phyloP scores from a whole-genome alignment of 176 grass and related monocot species.

The Zoysia japonica region DNA sequence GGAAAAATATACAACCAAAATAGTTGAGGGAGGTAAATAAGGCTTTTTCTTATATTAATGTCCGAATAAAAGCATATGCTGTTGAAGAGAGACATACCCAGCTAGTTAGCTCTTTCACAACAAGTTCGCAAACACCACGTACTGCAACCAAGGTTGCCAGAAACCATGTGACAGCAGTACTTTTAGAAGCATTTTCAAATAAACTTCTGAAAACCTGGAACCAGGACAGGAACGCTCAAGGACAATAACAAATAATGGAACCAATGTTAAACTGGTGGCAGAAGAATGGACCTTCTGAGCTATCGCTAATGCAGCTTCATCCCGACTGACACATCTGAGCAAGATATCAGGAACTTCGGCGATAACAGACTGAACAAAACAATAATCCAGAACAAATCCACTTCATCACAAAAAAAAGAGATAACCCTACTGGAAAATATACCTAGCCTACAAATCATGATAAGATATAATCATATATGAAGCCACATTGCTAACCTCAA shows the following conservation, averaged over 20 bases:
- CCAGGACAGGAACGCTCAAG: slow-evolving; percentile 17
- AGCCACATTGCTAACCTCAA: slow-evolving; percentile 61
- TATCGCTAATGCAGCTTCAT: slow-evolving; percentile 81
- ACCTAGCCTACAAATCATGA: background rate
- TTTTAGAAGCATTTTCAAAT: slow-evolving; percentile 80
- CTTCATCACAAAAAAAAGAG: background rate
- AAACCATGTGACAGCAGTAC: slow-evolving; percentile 56
- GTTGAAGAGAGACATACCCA: slow-evolving; percentile 59
- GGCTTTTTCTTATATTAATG: slow-evolving; percentile 1
- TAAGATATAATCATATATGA: slow-evolving; percentile 26
- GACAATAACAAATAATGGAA: slow-evolving; percentile 17
- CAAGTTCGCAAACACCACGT: slow-evolving; percentile 82
- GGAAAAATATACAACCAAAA: too few species aligned
- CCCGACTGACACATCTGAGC: slow-evolving; percentile 77
- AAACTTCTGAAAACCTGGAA: slow-evolving; percentile 86
- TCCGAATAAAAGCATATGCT: slow-evolving; percentile 35
- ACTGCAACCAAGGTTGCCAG: slow-evolving; percentile 77
- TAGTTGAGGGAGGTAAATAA: too few species aligned
- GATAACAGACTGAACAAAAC: slow-evolving; percentile 72
- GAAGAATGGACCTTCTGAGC: slow-evolving; percentile 69
- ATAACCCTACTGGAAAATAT: background rate
- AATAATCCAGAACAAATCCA: slow-evolving; percentile 36
- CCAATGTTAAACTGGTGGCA: background rate
- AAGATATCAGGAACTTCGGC: slow-evolving; percentile 88
- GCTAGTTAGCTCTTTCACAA: slow-evolving; percentile 84